Conservation (phyloP, 345 rosid genomes). For the Eucalyptus marginata region DNA sequence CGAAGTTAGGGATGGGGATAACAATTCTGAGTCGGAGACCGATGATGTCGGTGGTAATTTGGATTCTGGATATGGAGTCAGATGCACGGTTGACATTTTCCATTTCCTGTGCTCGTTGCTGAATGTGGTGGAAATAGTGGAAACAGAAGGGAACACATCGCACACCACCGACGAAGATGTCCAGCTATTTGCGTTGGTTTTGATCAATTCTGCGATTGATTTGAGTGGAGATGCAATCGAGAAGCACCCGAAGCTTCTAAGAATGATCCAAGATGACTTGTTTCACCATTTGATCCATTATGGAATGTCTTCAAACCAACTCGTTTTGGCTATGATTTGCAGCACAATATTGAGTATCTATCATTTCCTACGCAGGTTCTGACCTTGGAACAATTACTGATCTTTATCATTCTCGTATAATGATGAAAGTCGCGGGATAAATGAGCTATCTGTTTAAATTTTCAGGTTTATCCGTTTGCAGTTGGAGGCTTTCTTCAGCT, state of each 20-base stretch:
- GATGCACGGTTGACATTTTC: conserved; percentile 68
- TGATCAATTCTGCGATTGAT: conserved; percentile 70
- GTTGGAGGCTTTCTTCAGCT: conserved; percentile 80
- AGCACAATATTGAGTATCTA: conserved; percentile 78
- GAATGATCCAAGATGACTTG: conserved; percentile 75
- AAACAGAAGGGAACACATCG: conserved; percentile 39
- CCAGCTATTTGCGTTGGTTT: conserved; percentile 47
- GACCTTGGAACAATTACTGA: neutral
- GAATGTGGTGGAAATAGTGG: conserved; percentile 57
- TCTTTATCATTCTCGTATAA: neutral
- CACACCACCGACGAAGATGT: conserved; percentile 64
- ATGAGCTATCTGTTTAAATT: neutral
- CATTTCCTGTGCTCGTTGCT: conserved; percentile 76
- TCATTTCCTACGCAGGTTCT: conserved; percentile 72
- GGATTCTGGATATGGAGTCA: conserved; percentile 51
- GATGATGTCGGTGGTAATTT: conserved; percentile 27
- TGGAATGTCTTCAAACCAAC: conserved; percentile 62
- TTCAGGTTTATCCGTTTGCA: conserved; percentile 77
- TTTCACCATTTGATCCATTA: conserved; percentile 87
- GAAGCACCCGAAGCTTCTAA: conserved; percentile 58
- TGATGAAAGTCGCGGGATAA: neutral
- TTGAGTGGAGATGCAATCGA: conserved; percentile 73
- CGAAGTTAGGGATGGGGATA: conserved; percentile 32
- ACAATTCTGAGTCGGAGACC: conserved; percentile 48
- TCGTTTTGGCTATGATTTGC: conserved; percentile 78